A percentile compares a stretch with the other conserved stretches of the same genome.
Conservation (phyloP, 768 basidiomycete genomes). For the Candolleomyces efflorescens region DNA sequence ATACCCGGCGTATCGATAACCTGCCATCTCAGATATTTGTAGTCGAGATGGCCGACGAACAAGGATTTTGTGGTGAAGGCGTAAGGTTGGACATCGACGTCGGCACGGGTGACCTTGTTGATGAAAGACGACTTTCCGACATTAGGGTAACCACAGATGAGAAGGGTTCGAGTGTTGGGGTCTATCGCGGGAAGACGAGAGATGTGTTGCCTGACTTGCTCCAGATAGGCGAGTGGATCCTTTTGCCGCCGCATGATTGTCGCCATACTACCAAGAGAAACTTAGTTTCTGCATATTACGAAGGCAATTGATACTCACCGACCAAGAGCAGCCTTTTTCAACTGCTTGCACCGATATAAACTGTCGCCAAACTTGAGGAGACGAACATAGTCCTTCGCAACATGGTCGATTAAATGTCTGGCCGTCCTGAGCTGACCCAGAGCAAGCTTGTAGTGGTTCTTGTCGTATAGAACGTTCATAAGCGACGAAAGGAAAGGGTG, state of each 20-base stretch:
- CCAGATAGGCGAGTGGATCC: conserved; percentile 96
- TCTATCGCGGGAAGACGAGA: conserved; percentile 98
- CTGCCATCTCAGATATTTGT: conserved; percentile 99
- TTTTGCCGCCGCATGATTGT: conserved; percentile 99
- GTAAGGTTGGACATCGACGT: conserved; percentile 99
- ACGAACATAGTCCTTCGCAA: conserved; percentile 95
- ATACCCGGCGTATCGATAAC: conserved; percentile 99
- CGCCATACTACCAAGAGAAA: conserved; percentile 70
- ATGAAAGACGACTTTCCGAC: conserved; percentile 99
- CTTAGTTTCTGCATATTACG: background rate
- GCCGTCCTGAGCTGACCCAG: conserved; percentile 95
- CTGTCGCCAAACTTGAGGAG: conserved; percentile 98
- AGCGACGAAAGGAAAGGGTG: conserved; percentile 95
- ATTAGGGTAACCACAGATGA: conserved; percentile 98
- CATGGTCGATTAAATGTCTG: conserved; percentile 92
- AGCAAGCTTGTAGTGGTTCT: conserved; percentile 99
- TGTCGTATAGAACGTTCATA: conserved; percentile 99
- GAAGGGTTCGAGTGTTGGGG: conserved; percentile 94
- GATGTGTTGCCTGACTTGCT: conserved; percentile 99
- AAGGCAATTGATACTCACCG: conserved; percentile 52
- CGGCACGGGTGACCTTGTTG: conserved; percentile 98
- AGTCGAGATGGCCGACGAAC: conserved; percentile 97
- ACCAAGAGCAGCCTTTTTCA: conserved; percentile 95
- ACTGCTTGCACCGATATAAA: conserved; percentile 96
- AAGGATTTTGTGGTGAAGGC: conserved; percentile 99